Evolutionary conservation across 805 yeast species (phyloP).

Genomic region (Wickerhamiella galacta): DNA sequence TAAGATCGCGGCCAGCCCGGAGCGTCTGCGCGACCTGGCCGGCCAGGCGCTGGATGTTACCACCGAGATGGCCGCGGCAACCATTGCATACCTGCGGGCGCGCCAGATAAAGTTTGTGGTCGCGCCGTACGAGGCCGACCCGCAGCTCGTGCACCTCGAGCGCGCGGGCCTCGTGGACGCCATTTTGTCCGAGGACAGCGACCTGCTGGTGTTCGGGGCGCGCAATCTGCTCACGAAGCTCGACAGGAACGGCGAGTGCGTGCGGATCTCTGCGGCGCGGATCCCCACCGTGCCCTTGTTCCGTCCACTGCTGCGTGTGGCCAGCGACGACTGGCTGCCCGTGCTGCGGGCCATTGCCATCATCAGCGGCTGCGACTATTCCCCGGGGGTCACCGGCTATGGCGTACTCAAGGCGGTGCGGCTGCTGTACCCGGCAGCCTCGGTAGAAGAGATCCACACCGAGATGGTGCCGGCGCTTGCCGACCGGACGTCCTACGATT

Average conservation of each 20-base stretch:
- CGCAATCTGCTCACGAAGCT: conserved; percentile 59
- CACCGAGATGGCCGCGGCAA: conserved; percentile 75
- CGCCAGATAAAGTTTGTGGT: conserved; percentile 55
- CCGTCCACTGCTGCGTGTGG: not conserved
- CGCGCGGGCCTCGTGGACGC: conserved; percentile 60
- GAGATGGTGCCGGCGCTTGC: conserved; percentile 40
- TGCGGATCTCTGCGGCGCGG: conserved; percentile 45
- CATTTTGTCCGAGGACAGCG: conserved; percentile 87
- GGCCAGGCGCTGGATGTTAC: conserved; percentile 59
- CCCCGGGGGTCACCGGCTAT: conserved; percentile 65
- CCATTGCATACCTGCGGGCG: conserved; percentile 44
- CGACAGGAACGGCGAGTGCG: conserved; percentile 50
- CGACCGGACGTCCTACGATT: conserved; percentile 20
- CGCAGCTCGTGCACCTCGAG: conserved; percentile 87
- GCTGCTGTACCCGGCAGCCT: conserved; percentile 37
- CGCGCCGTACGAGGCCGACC: conserved; percentile 97
- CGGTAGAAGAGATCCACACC: conserved; percentile 45
- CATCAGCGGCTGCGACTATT: conserved; percentile 92
- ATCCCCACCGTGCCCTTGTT: conserved; percentile 24
- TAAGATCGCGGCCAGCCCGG: not conserved
- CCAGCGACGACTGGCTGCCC: not conserved
- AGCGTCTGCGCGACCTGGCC: not conserved
- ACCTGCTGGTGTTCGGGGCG: conserved; percentile 79
- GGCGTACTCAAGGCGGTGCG: conserved; percentile 66
- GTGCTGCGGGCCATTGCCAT: conserved; percentile 57